Conservation (phyloP, 2,329 filamentous ascomycete genomes). For the Penicillium sp. region DNA sequence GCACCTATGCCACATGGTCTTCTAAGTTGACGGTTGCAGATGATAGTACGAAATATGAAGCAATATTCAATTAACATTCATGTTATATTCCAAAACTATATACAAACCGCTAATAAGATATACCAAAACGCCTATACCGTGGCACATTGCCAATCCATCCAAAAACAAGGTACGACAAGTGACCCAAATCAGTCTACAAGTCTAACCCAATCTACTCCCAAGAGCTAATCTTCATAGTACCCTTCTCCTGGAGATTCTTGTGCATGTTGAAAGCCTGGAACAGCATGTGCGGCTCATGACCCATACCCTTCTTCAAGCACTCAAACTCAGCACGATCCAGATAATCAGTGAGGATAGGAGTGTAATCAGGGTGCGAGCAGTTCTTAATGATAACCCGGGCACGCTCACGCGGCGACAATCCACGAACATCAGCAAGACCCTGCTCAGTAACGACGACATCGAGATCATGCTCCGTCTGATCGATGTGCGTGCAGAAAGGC, state of each 20-base stretch:
- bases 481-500: slow-evolving; percentile 88
- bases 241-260: slow-evolving; percentile 73
- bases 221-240: slow-evolving; percentile 78
- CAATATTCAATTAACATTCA: background rate
- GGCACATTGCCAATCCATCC: background rate
- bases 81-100: background rate
- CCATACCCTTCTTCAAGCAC: slow-evolving; percentile 80
- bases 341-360: slow-evolving; percentile 76
- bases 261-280: slow-evolving; percentile 90
- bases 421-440: slow-evolving; percentile 80
- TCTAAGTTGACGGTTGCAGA: no score
- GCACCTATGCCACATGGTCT: no score
- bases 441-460: slow-evolving; percentile 79
- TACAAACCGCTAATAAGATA: slow-evolving; percentile 12
- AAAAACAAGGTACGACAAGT: background rate
- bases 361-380: slow-evolving; percentile 81
- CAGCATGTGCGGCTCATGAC: slow-evolving; percentile 82
- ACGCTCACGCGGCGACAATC: slow-evolving; percentile 72
- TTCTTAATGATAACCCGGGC: slow-evolving; percentile 82
- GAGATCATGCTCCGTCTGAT: slow-evolving; percentile 89
- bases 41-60: no score
- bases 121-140: slow-evolving; percentile 4
- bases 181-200: background rate
- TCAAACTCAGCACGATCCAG: slow-evolving; percentile 82
- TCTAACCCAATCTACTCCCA: slow-evolving; percentile 48